Conservation (phyloP, 768 basidiomycete species). For the Tulasnella sp. region DNA sequence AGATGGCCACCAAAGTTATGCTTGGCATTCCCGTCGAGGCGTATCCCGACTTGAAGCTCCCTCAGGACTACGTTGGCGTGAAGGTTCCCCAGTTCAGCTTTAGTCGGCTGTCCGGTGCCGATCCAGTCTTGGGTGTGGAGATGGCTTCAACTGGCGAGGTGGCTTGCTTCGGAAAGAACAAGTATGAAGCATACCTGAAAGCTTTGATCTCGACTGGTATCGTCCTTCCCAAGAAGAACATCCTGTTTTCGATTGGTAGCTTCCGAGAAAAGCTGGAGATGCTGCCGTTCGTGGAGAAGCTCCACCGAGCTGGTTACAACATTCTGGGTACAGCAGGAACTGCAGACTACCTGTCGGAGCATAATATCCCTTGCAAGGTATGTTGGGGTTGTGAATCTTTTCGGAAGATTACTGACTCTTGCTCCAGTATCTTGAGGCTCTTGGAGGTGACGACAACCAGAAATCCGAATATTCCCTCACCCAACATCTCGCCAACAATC, state of each 20-base stretch:
- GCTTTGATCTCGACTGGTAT: constrained; percentile 97
- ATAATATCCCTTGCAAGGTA: constrained; percentile 95
- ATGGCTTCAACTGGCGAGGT: constrained; percentile 99
- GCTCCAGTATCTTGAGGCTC: constrained; percentile 80
- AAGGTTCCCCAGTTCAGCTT: constrained; percentile 99
- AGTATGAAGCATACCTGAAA: constrained; percentile 98
- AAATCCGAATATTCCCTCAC: constrained; percentile 98
- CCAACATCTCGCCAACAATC: constrained; percentile 93
- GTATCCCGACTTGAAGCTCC: constrained; percentile 87
- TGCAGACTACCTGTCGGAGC: constrained; percentile 96
- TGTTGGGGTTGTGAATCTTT: constrained; percentile 33
- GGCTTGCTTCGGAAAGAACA: constrained; percentile 96
- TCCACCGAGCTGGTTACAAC: constrained; percentile 90
- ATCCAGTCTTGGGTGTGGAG: constrained; percentile 96
- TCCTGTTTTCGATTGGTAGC: constrained; percentile 93
- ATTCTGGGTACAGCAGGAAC: constrained; percentile 98
- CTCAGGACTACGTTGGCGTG: constrained; percentile 93
- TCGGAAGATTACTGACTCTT: background rate
- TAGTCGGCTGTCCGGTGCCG: constrained; percentile 92
- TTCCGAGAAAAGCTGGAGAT: constrained; percentile 98
- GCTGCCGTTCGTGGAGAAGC: constrained; percentile 90
- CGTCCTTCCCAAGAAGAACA: constrained; percentile 93
- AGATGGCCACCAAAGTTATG: constrained; percentile 99
- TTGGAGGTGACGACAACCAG: constrained; percentile 65
- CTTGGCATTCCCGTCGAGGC: constrained; percentile 84